These are phyloP conservation scores for Solanum hybrid DNA, from an alignment of 305 asterid genomes.

Conservation along the genomic window DNA sequence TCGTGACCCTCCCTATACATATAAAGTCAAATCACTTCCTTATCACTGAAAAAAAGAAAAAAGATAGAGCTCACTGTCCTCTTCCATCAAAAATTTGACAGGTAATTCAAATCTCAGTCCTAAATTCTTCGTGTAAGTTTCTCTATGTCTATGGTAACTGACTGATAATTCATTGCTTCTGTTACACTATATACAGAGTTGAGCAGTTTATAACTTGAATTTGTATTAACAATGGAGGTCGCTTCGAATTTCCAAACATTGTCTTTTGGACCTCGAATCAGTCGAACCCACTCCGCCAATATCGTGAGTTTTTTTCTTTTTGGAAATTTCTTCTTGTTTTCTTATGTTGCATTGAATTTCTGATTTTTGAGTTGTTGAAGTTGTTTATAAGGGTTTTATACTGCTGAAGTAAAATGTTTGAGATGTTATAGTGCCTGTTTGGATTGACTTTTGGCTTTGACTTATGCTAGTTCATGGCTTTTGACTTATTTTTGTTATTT, in stretches of 20 bases:
- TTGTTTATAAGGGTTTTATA: background rate
- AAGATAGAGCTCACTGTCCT: background rate
- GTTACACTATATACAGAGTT: background rate
- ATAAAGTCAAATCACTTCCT: background rate
- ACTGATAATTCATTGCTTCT: background rate
- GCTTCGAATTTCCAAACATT: conserved; percentile 7
- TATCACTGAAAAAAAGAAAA: background rate
- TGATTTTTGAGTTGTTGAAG: background rate
- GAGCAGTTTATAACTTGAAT: conserved; percentile 1
- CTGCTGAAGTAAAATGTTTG: background rate
- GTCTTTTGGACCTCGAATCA: background rate
- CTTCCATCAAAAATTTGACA: background rate
- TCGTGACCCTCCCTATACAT: background rate
- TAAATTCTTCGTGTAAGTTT: background rate
- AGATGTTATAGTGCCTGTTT: background rate
- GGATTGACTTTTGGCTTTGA: too few relatives aligned
- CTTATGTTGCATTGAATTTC: background rate
- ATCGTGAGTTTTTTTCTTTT: background rate
- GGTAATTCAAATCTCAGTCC: background rate
- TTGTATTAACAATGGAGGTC: background rate
- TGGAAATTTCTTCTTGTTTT: background rate
- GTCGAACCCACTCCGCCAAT: background rate
- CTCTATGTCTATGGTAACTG: background rate
- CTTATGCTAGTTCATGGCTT: too few relatives aligned
- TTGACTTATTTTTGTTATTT: too few relatives aligned